Evolutionary conservation across 345 rosid species (phyloP), one percentile per base, ranked within the genome.

Genomic region (Kernera saxatilis): DNA sequence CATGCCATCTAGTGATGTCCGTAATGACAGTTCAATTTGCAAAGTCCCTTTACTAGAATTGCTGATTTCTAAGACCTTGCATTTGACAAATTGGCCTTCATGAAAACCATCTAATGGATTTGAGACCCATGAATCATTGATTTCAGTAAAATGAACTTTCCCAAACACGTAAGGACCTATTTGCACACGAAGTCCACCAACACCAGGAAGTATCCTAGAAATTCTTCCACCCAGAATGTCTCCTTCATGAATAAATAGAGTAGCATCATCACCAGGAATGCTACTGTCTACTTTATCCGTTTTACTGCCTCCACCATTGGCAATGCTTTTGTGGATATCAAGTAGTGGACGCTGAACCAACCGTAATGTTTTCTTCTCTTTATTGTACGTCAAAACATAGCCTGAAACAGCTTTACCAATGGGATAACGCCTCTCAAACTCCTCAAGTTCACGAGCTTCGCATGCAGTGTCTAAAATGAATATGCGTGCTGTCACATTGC

Each of bases 41-140:
- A 72, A 18, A 69, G 82, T 87, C 40, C 93, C 95, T 73, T 71
- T 84, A 64, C 60, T 79, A 17, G 96, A 81, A 19, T 1, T 85
- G 79, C 84, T 77, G 71, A 89, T 78, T 81, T 94, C 98, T 66
- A 94, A 65, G 78, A 94, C 95, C 81, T 87, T 91, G 85, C 93
- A 89, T 81, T 87, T 91, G 71, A 94, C 90, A 73, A 91, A 94
- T 43, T 94, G 89, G 64, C 96, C 96, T 80, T 86, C 98, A 17
- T 22, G 61, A 70, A 80, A 85, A 44, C 81, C 88, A 79, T 85
- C 79, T 73, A 94, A 76, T 57, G 99, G 99, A 51, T 87, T 82
- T 21, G 86, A 50, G 60, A 77, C 87, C 90, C 88, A 94, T 27
- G 79, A 69, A 50, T 89, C 97, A 48, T 77, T 84, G 32, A 89